phyloP scores from a whole-genome alignment of 768 basidiomycete species.

The Trametes cingulata region DNA sequence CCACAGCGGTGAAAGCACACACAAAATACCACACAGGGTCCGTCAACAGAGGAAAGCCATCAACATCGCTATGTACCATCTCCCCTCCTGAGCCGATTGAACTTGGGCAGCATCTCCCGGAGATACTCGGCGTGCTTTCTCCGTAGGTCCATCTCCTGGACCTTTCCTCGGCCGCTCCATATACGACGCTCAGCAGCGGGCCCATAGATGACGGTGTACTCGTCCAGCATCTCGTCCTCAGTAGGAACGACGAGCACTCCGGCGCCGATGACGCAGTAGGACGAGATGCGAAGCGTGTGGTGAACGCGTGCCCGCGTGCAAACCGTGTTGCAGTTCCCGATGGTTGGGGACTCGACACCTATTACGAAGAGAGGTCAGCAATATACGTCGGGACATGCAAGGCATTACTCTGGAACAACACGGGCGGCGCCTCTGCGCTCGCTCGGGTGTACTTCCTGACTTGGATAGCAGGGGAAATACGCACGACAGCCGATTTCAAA shows the following conservation, averaged over 20 bases:
- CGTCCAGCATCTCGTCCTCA: constrained; percentile 75
- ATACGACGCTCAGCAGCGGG: constrained; percentile 67
- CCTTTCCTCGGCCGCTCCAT: constrained; percentile 84
- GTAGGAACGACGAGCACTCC: constrained; percentile 77
- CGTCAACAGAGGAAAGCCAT: background rate
- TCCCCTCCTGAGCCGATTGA: constrained; percentile 58
- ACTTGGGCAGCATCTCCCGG: constrained; percentile 88
- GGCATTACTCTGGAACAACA: background rate
- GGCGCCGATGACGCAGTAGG: constrained; percentile 82
- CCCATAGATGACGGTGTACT: constrained; percentile 86
- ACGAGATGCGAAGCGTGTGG: constrained; percentile 75
- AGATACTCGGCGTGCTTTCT: constrained; percentile 91
- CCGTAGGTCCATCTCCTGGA: constrained; percentile 53
- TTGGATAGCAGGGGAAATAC: constrained; percentile 33
- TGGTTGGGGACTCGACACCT: constrained; percentile 86
- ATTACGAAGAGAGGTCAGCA: background rate
- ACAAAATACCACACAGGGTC: background rate
- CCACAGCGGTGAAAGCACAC: too few species aligned
- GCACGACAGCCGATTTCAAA: constrained; percentile 93
- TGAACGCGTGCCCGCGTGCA: constrained; percentile 83
- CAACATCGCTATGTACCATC: constrained; percentile 21
- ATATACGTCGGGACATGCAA: background rate
- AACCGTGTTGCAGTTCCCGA: constrained; percentile 86
- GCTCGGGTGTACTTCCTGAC: background rate
- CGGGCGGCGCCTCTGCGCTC: background rate